A percentile compares a stretch with the other conserved stretches of the same genome.
Conservation (phyloP, 768 basidiomycete genomes). For the Lactarius evosmus region DNA sequence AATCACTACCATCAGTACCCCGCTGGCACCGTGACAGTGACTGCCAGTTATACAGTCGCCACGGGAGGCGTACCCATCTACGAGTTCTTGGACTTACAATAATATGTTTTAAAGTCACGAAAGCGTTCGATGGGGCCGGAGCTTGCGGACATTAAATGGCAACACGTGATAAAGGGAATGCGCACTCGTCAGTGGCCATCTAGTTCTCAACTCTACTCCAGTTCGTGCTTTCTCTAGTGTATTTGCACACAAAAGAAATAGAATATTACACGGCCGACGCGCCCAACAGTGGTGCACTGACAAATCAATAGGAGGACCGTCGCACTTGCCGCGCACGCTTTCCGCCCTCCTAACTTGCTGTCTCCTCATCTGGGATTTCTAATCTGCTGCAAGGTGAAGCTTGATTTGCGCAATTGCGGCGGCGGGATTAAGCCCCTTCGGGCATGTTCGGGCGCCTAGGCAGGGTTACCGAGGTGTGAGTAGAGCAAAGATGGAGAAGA, state of each 20-base stretch:
- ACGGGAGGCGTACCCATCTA: no score
- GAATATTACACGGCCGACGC: not conserved
- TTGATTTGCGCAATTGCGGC: constrained; percentile 92
- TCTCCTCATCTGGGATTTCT: constrained; percentile 28
- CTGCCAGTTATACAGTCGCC: not conserved
- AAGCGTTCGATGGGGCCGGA: not conserved
- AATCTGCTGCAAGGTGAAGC: constrained; percentile 79
- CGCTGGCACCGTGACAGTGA: no score
- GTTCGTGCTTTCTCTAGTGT: constrained; percentile 8
- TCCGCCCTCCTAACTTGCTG: not conserved
- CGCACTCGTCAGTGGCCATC: not conserved
- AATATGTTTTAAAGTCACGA: not conserved
- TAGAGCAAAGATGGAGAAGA: constrained; percentile 28
- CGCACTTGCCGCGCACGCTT: not conserved
- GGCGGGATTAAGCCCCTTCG: constrained; percentile 93
- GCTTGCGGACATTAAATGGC: not conserved
- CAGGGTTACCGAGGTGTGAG: not conserved
- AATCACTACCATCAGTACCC: no score
- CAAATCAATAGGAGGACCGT: not conserved
- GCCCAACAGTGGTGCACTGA: constrained; percentile 11
- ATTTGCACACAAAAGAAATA: constrained; percentile 9
- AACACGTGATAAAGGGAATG: not conserved
- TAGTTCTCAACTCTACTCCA: not conserved
- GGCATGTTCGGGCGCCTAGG: constrained; percentile 90
- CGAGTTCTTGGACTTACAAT: not conserved